Evolutionary conservation across 2,329 filamentous ascomycete species (phyloP), one percentile per base, ranked within the genome.

Genomic region (Stemphylium vesicarium): DNA sequence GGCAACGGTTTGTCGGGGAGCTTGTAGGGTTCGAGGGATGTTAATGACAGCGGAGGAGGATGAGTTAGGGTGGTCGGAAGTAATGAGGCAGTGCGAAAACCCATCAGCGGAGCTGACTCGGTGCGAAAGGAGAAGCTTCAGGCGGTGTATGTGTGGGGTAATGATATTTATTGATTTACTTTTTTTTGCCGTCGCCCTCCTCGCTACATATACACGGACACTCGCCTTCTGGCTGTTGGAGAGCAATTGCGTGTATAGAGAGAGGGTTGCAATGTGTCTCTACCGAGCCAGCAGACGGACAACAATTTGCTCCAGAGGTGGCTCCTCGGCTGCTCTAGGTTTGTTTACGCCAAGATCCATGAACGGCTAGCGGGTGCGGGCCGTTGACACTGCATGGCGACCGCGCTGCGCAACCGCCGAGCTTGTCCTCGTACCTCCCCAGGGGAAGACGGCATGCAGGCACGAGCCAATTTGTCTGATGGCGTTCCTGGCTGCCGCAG

Each of bases 21-120:
- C 15, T 26, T 20, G 29, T 29, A 32, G 31, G 36, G 24, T 35
- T 33, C 37, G 33, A 33, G 43, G 20, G 31, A 39, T 37, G 38
- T 51, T 50, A 57, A 41, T 39, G 53, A 32, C 22, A 38, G 29
- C 31, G 26, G 35, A 39, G 40, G 36, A 38, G 22, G 38, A 39
- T 37, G 36, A 36, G 37, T 47, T 57, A n/a, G 16, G 62, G 47
- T 46, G 56, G 59, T 43, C 29, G 49, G 41, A 46, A 55, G 48
- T 35, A 50, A 40, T 44, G 59, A 50, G 62, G 51, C 56, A 56
- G 63, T 63, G 60, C 53, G 55, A 60, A 63, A 64, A 63, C 58
- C 60, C 68, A 71, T 70, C 52, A 62, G 63, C 63, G 62, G 59
- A 52, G 52, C 57, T 63, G 58, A 43, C 36, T 53, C 47, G 62